Evolutionary conservation across 2,329 filamentous ascomycete genomes (phyloP).

Genomic region (Scorias spongiosa): DNA sequence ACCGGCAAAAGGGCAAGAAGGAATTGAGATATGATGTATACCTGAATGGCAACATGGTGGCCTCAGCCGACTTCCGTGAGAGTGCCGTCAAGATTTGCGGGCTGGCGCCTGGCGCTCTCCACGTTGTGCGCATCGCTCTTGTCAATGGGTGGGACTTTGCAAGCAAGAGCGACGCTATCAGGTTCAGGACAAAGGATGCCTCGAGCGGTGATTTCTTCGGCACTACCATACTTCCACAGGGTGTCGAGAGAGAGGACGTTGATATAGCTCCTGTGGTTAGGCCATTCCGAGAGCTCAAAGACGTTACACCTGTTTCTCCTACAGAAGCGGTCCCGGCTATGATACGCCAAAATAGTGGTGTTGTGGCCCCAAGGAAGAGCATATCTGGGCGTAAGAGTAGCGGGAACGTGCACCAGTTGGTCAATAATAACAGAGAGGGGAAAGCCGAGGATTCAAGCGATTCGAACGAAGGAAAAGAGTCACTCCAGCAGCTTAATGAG

Average conservation of each 20-base stretch:
- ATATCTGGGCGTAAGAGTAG: conserved; percentile 24
- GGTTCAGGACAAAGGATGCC: conserved; percentile 52
- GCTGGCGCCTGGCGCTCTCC: conserved; percentile 72
- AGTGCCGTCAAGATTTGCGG: conserved; percentile 85
- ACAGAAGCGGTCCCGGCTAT: conserved; percentile 47
- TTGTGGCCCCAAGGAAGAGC: conserved; percentile 42
- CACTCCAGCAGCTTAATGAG: conserved; percentile 64
- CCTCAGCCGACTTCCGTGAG: conserved; percentile 66
- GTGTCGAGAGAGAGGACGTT: conserved; percentile 24
- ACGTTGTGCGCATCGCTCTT: conserved; percentile 84
- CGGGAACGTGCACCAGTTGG: neutral
- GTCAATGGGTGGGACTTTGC: conserved; percentile 88
- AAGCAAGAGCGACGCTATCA: conserved; percentile 70
- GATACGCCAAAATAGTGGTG: conserved; percentile 49
- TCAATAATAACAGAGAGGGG: conserved; percentile 45
- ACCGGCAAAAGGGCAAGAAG: conserved; percentile 35
- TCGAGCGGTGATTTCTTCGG: conserved; percentile 28
- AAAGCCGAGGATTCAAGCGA: conserved; percentile 23
- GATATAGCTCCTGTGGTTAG: conserved; percentile 35
- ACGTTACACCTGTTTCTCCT: conserved; percentile 44
- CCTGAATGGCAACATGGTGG: conserved; percentile 70
- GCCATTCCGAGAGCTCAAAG: conserved; percentile 28
- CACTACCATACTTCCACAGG: conserved; percentile 12
- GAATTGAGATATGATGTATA: conserved; percentile 83
- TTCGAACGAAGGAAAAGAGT: conserved; percentile 45